A percentile compares a stretch with the other conserved stretches of the same genome.
Conservation (phyloP, 208 protist species). For the Leishmania braziliensis region DNA sequence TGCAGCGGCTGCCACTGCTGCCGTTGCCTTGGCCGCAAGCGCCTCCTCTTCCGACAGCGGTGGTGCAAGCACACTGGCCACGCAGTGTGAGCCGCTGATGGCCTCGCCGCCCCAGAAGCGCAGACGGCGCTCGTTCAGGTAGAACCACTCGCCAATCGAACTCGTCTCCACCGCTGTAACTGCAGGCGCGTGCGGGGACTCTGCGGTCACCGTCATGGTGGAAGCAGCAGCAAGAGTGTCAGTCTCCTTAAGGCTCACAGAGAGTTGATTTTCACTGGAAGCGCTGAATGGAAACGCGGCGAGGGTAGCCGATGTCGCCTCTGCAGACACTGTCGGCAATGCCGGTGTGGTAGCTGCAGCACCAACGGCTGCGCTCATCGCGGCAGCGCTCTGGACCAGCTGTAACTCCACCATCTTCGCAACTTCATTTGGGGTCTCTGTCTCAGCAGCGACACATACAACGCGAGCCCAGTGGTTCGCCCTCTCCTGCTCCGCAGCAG, state of each 20-base stretch:
- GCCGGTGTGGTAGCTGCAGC: background rate
- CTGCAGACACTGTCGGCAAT: background rate
- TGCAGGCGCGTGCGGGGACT: background rate
- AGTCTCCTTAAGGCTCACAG: background rate
- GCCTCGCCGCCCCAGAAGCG: slow-evolving; percentile 2
- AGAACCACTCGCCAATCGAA: slow-evolving; percentile 36
- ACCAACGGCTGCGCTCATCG: background rate
- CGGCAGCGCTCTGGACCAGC: slow-evolving; percentile 3
- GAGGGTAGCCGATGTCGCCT: background rate
- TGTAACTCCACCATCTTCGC: slow-evolving; percentile 3
- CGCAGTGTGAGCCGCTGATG: background rate
- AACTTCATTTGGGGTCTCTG: slow-evolving; percentile 5
- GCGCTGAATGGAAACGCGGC: background rate
- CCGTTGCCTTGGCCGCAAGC: background rate
- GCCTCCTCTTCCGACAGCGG: background rate
- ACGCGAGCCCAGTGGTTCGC: slow-evolving; percentile 20
- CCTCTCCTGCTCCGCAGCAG: slow-evolving; percentile 16
- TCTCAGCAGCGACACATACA: slow-evolving; percentile 10
- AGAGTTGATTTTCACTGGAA: background rate
- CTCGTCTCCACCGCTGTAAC: slow-evolving; percentile 6
- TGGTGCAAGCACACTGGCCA: background rate
- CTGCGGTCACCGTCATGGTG: too few species aligned
- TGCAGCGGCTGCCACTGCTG: background rate
- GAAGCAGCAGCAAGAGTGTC: background rate
- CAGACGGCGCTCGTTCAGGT: slow-evolving; percentile 34